Evolutionary conservation across 805 yeast genomes (phyloP).

Genomic region (Tetrapisispora fleetii): DNA sequence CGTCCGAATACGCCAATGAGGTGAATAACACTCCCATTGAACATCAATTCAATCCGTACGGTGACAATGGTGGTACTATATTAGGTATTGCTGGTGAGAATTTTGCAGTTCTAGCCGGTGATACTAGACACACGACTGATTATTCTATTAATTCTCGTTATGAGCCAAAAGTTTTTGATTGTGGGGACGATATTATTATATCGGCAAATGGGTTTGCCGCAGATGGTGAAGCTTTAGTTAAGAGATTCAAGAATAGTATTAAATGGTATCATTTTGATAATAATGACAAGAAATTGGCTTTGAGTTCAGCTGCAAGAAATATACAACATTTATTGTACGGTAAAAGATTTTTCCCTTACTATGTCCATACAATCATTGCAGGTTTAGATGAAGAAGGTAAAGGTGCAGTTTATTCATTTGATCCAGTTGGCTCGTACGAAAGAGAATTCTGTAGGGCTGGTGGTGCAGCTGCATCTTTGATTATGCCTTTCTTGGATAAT

Average conservation of each 20-base stretch:
- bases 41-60: slow-evolving; percentile 85
- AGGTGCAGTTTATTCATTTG: slow-evolving; percentile 93
- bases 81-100: slow-evolving; percentile 97
- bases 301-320: slow-evolving; percentile 76
- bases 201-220: slow-evolving; percentile 96
- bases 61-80: slow-evolving; percentile 95
- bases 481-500: slow-evolving; percentile 95
- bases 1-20: slow-evolving; percentile 59
- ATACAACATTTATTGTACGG: slow-evolving; percentile 85
- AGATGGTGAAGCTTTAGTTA: slow-evolving; percentile 79
- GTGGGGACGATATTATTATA: slow-evolving; percentile 79
- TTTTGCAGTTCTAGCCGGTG: slow-evolving; percentile 94
- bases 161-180: slow-evolving; percentile 80
- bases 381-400: slow-evolving; percentile 81
- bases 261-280: slow-evolving; percentile 93
- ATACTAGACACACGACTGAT: slow-evolving; percentile 93
- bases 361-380: slow-evolving; percentile 88
- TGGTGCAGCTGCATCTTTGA: slow-evolving; percentile 92
- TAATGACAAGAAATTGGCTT: slow-evolving; percentile 53
- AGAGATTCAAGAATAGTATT: slow-evolving; percentile 51
- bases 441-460: slow-evolving; percentile 97
- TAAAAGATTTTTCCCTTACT: slow-evolving; percentile 92
- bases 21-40: slow-evolving; percentile 58
- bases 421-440: slow-evolving; percentile 96
- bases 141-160: slow-evolving; percentile 88